phyloP scores from a whole-genome alignment of 176 grass and related monocot genomes.

The Carex pumila region DNA sequence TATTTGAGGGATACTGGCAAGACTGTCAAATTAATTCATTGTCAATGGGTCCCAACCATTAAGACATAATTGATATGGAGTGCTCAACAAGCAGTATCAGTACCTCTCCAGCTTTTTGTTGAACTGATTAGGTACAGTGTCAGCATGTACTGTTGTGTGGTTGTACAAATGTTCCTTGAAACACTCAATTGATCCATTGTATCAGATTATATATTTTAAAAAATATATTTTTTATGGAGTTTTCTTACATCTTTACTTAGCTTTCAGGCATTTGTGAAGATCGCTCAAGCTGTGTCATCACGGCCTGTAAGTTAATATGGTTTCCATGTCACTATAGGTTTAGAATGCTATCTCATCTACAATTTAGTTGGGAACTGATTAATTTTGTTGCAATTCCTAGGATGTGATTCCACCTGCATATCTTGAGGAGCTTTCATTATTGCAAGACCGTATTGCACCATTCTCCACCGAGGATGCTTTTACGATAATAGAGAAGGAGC shows the following conservation, averaged over 20 bases:
- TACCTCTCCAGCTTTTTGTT: background rate
- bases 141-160: background rate
- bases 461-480: conserved; percentile 91
- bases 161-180: background rate
- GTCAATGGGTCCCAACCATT: background rate
- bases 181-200: background rate
- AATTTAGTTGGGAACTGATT: background rate
- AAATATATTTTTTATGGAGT: background rate
- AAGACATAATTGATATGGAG: background rate
- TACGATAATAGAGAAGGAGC: conserved; percentile 86
- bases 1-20: background rate
- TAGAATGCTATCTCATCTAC: background rate
- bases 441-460: conserved; percentile 90
- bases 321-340: background rate
- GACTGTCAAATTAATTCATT: background rate
- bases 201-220: background rate
- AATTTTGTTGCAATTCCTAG: conserved; percentile 32
- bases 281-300: conserved; percentile 89
- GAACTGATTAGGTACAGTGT: background rate
- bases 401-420: conserved; percentile 96
- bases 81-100: background rate
- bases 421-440: conserved; percentile 79
- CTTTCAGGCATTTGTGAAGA: conserved; percentile 84
- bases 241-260: conserved; percentile 10
- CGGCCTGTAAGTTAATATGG: conserved; percentile 47